A percentile compares a stretch with the other conserved stretches of the same genome.
phyloP scores from a whole-genome alignment of 2,329 filamentous ascomycete species.

The Diaporthe caulivora region DNA sequence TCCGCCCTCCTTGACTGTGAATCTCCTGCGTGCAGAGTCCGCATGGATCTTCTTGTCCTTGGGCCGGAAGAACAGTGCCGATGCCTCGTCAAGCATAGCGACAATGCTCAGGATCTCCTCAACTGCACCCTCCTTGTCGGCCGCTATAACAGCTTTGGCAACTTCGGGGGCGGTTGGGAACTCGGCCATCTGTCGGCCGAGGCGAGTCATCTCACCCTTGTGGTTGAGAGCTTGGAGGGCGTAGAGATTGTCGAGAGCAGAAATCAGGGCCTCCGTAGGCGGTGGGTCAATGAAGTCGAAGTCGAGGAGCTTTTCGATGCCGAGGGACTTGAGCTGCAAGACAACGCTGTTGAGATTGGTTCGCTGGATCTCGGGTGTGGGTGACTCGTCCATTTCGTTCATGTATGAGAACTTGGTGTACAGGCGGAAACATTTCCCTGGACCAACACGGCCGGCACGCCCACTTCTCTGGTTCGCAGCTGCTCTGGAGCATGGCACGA shows the following conservation, averaged over 20 bases:
- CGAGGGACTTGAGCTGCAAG: conserved; percentile 86
- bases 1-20: conserved; percentile 90
- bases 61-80: conserved; percentile 90
- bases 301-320: conserved; percentile 90
- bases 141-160: conserved; percentile 87
- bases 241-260: conserved; percentile 90
- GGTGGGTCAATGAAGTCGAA: conserved; percentile 98
- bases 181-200: conserved; percentile 94
- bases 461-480: conserved; percentile 94
- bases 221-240: conserved; percentile 91
- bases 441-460: conserved; percentile 90
- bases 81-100: conserved; percentile 92
- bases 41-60: conserved; percentile 98
- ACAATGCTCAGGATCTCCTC: conserved; percentile 94
- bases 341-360: conserved; percentile 89
- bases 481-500: conserved; percentile 90
- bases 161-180: conserved; percentile 95
- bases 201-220: conserved; percentile 87
- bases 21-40: conserved; percentile 88
- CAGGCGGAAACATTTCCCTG: conserved; percentile 92
- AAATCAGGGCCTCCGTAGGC: conserved; percentile 88
- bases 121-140: conserved; percentile 91
- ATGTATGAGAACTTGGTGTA: conserved; percentile 96
- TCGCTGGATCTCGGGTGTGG: conserved; percentile 92
- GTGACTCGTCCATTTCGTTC: conserved; percentile 93